Conservation (phyloP, 176 grass and related monocot species). For the Elaeis guineensis region DNA sequence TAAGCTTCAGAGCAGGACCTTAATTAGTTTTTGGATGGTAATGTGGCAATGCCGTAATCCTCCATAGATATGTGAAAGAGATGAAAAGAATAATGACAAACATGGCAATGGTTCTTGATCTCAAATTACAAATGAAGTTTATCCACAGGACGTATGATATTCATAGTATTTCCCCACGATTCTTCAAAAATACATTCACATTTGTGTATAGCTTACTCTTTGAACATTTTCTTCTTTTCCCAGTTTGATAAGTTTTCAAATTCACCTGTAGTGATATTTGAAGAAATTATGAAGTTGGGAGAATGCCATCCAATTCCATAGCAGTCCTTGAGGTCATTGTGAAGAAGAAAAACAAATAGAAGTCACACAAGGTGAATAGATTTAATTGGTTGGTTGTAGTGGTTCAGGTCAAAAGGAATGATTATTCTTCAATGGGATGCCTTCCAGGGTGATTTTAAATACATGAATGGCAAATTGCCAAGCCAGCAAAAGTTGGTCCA, state of each 20-base stretch:
- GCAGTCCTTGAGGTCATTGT: neutral
- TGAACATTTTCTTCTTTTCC: conserved; percentile 98
- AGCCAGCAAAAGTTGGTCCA: too few relatives aligned
- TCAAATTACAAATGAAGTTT: neutral
- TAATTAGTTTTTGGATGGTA: conserved; percentile 93
- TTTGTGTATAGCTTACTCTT: conserved; percentile 49
- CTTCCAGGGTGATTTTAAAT: too few relatives aligned
- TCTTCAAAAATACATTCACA: too few relatives aligned
- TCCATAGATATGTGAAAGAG: conserved; percentile 81
- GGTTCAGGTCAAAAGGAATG: too few relatives aligned
- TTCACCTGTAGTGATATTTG: conserved; percentile 33
- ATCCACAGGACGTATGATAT: too few relatives aligned
- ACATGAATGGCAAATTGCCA: too few relatives aligned
- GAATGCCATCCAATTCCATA: neutral
- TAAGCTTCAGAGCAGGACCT: neutral
- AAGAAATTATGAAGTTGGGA: neutral
- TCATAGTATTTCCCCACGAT: too few relatives aligned
- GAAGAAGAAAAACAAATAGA: neutral
- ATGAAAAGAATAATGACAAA: conserved; percentile 19
- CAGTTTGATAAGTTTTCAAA: conserved; percentile 75
- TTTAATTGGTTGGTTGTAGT: too few relatives aligned
- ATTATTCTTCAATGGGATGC: too few relatives aligned
- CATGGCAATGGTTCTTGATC: neutral
- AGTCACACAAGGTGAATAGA: too few relatives aligned
- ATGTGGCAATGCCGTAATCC: conserved; percentile 88